Evolutionary conservation across 2,329 filamentous ascomycete genomes (phyloP), one percentile per base, ranked within the genome.

Genomic region (Neonectria ditissima): DNA sequence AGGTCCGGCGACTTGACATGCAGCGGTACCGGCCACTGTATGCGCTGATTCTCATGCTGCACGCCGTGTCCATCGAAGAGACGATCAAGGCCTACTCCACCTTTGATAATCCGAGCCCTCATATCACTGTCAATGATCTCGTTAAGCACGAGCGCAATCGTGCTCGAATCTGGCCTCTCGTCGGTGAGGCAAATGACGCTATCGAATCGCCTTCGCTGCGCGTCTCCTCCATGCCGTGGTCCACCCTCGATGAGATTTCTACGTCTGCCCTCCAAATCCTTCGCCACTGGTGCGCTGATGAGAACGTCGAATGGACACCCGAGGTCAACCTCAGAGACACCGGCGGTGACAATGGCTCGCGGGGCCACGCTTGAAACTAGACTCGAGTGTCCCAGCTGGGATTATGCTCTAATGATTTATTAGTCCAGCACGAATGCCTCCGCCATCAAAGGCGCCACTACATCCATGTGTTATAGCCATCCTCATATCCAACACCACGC

Each of bases 301-400:
- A 85, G 62, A 73, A 74, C 5, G 78, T 85, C n/a, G 74, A 78
- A 18, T 86, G 84, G 84, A 70, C 72, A n/a, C 77, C 81, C 1
- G 77, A 80, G 67, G 72, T 81, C 26, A 68, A 68, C 16, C 63
- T 75, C 13, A 70, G 63, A 44, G 74, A 77, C 14, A 66, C 56
- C 51, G 60, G 45, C 55, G 47, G 55, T 30, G 50, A 59, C 13
- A 13, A 11, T 13, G 32, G 47, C 18, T 47, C 59, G 4, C 41
- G 41, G 30, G 28, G 10, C n/a, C 47, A 54, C 41, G 18, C 30
- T n/a, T 18, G 11, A 28, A 57, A 39, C 47, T 57, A 37, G 56
- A 57, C 7, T 18, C 32, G 10, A n/a, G 11, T 20, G 26, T 32
- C 13, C 20, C 32, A n/a, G 26, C 39, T 41, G 39, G 20, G 47